Evolutionary conservation across 306 rosid species (phyloP), one percentile per base, ranked within the genome.

Genomic region (Trifolium fragiferum): DNA sequence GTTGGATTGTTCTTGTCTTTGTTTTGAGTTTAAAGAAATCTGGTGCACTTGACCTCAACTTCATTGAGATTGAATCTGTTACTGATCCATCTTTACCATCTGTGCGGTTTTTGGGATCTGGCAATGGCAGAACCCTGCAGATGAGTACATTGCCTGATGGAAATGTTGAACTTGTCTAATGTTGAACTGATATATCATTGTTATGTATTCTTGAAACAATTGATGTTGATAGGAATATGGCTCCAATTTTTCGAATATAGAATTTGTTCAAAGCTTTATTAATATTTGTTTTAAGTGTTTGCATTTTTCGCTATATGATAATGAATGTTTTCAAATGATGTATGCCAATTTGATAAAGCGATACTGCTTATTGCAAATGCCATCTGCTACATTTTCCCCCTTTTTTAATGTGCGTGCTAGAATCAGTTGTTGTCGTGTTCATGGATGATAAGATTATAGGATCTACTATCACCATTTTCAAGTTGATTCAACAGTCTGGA

Each of bases 1-100:
- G 98, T 70, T 94, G 98, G 98, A 79, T 84, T 76, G 77, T 71
- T 14, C 84, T 90, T 74, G 89, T 83, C 55, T 90, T 85, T 65
- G 79, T 87, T 53, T 81, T 90, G 74, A 94, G 97, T 74, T 83
- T 92, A 87, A 91, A 91, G 93, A 85, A 70, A 78, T 90, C 98
- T 33, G 89, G 92, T 25, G 93, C 89, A 11, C 76, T 69, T 58
- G 90, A 90, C 30, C 84, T 91, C 21, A 82, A 58, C 75, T 92
- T 91, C 81, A 92, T 94, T 60, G 97, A 94, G 92, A 88, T 94
- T 43, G 99, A 94, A 85, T 88, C 97, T 11, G 87, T 94, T 61
- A 81, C 95, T 0, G 95, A 90, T 76, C 88, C 93, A 72, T 94
- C 93, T 5, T 80, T 91, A 65, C 97, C 97, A 1, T 73, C 97